phyloP scores from a whole-genome alignment of 164 flowering plant genomes.

The Macadamia integrifolia region DNA sequence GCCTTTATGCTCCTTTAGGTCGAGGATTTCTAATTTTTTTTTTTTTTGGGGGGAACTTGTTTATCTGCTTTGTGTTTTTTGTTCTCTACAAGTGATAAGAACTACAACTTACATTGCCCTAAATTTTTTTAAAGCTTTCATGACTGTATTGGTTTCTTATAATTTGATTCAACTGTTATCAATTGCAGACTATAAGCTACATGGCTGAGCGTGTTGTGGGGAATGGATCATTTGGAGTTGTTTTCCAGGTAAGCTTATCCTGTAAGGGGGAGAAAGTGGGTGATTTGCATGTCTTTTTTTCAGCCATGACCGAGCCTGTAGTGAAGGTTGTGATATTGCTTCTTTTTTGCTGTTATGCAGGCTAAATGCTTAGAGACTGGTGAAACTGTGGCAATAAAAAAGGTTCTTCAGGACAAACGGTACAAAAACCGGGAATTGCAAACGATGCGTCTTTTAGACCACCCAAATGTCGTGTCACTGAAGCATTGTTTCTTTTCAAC shows the following conservation, averaged over 20 bases:
- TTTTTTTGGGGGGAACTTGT: too few species aligned
- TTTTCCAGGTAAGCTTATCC: slow-evolving; percentile 41
- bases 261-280: neutral
- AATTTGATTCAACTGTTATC: neutral
- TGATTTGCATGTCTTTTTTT: neutral
- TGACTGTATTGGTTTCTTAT: neutral
- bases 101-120: too few species aligned
- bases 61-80: too few species aligned
- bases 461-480: slow-evolving; percentile 52
- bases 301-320: neutral
- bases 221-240: slow-evolving; percentile 64
- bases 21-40: too few species aligned
- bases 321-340: neutral
- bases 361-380: slow-evolving; percentile 76
- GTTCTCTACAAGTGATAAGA: too few species aligned
- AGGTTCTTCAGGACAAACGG: slow-evolving; percentile 71
- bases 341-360: slow-evolving; percentile 21
- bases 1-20: too few species aligned
- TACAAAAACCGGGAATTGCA: slow-evolving; percentile 74
- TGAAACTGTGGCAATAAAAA: slow-evolving; percentile 68
- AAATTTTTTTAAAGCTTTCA: too few species aligned
- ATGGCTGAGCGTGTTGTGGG: slow-evolving; percentile 75
- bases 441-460: slow-evolving; percentile 65
- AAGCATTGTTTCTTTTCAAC: slow-evolving; percentile 71
- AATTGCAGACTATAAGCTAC: slow-evolving; percentile 54